phyloP scores from a whole-genome alignment of 2,329 filamentous ascomycete species.

The Exophiala oligosperma region DNA sequence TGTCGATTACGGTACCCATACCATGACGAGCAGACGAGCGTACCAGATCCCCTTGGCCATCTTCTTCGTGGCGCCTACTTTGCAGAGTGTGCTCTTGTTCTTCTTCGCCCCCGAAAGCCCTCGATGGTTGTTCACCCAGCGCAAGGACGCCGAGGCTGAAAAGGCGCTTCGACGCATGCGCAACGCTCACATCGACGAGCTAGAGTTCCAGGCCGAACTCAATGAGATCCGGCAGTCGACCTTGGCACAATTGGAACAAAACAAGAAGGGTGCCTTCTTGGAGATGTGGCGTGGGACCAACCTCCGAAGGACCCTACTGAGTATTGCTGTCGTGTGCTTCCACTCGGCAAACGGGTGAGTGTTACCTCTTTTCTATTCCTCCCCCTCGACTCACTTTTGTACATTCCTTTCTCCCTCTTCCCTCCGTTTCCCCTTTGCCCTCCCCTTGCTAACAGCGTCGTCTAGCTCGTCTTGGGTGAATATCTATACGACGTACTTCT shows the following conservation, averaged over 20 bases:
- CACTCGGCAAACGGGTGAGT: conserved; percentile 21
- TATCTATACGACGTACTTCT: conserved; percentile 18
- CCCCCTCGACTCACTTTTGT: no score
- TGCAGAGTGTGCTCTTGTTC: conserved; percentile 21
- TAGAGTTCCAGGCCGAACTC: conserved; percentile 23
- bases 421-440: not conserved
- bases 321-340: conserved; percentile 21
- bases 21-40: conserved; percentile 6
- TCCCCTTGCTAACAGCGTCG: not conserved
- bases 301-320: conserved; percentile 13
- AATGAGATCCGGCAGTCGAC: conserved; percentile 27
- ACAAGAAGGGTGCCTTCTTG: conserved; percentile 19
- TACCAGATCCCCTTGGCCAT: conserved; percentile 27
- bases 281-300: conserved; percentile 24
- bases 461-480: conserved; percentile 18
- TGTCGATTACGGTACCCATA: conserved; percentile 25
- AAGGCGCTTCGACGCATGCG: conserved; percentile 18
- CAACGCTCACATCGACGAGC: conserved; percentile 19
- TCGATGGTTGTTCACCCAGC: conserved; percentile 25
- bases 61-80: conserved; percentile 23
- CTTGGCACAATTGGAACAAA: conserved; percentile 18
- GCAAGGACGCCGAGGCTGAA: conserved; percentile 19
- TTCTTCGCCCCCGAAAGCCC: conserved; percentile 25
- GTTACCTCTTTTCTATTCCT: not conserved
- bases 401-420: no score